phyloP scores from a whole-genome alignment of 148 eudicot species.

The Fagopyrum homotropicum region DNA sequence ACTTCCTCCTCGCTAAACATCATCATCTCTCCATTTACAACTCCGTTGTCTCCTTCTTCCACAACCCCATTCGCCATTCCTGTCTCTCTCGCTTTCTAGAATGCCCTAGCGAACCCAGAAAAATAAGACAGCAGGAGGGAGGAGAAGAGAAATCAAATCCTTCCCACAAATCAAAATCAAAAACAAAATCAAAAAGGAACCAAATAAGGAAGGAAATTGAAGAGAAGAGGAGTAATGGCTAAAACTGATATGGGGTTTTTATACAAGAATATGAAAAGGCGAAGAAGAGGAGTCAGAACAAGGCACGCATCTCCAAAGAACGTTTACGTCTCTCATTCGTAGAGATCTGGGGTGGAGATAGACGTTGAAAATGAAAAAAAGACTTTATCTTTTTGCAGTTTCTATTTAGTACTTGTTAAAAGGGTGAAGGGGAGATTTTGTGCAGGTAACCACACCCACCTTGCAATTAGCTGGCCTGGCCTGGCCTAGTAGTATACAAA shows the following conservation, averaged over 20 bases:
- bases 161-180: background rate
- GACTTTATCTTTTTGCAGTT: background rate
- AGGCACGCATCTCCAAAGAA: conserved; percentile 12
- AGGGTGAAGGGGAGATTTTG: background rate
- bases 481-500: background rate
- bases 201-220: background rate
- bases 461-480: conserved; percentile 6
- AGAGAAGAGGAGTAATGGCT: background rate
- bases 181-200: background rate
- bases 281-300: background rate
- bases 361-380: conserved; percentile 9
- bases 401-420: background rate
- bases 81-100: background rate
- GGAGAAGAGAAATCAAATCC: background rate
- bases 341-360: conserved; percentile 6
- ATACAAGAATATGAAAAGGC: background rate
- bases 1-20: conserved; percentile 14
- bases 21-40: background rate
- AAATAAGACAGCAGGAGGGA: background rate
- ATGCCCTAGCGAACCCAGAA: background rate
- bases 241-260: background rate
- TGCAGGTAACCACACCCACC: conserved; percentile 2
- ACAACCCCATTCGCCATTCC: conserved; percentile 11
- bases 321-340: conserved; percentile 13
- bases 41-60: conserved; percentile 4